Base-by-base conservation (phyloP, 116 monocot species). In the Thalassia testudinum region DNA sequence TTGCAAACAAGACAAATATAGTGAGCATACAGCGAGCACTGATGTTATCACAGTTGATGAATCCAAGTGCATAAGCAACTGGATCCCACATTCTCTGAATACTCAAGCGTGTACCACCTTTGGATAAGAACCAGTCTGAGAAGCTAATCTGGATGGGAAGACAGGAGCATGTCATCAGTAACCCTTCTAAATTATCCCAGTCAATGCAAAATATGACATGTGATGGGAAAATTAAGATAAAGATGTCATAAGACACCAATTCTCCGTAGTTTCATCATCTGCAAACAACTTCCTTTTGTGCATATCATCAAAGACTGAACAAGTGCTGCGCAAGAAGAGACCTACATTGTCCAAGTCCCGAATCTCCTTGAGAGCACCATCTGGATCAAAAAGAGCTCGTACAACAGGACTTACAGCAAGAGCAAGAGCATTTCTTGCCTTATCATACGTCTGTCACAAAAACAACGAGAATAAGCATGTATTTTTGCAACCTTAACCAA, bases 1-100 rank as follows among this genome's bases (percentile, higher is more conserved):
- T 97, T 52, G 95, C 89, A 70, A 97, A 97, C 38, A 97, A 61
- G 26, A 82, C 49, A 64, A 97, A 97, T 59, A 97, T 97, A 18
- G 95, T 95, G 58, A 97, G 85, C 95, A 97, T 97, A 57, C 95
- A 97, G 1, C 95, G 81, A 12, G 95, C 95, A 68, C 95, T 88
- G 21, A 97, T 97, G 59, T 88, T 97, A 66, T 97, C 89, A 72
- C 95, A 88, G 57, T 97, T 79, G 42, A 97, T 88, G 64, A 97
- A 97, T 40, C 95, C 95, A 60, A 97, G 85, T 38, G 95, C 95
- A 77, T 82, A 88, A 47, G 95, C 95, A 74, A 97, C 95, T 34
- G 95, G 89, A 72, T 97, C 95, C 95, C 95, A 97, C 95, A 97
- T 85, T 56, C 85, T 78, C 28, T 71, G 66, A 53, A 95, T 95